Conservation (phyloP, 2,329 filamentous ascomycete species). For the Aureobasidium namibiae region DNA sequence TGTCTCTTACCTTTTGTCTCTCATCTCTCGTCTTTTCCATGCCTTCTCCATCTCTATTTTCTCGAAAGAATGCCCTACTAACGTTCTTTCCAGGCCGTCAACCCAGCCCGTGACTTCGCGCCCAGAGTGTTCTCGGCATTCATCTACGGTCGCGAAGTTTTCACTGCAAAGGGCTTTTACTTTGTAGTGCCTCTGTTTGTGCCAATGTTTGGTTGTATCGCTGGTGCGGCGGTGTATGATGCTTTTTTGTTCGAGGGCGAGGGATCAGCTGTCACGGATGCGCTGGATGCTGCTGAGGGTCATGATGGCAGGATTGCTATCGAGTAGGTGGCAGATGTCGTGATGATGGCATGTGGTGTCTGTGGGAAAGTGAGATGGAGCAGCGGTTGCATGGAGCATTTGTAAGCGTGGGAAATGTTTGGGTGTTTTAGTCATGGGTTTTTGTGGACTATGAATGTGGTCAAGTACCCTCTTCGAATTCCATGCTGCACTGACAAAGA, state of each 20-base stretch:
- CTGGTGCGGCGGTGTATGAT: slow-evolving; percentile 7
- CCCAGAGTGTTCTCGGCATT: slow-evolving; percentile 7
- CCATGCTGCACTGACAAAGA: too few relatives aligned
- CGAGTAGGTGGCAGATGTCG: background rate
- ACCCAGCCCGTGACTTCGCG: slow-evolving; percentile 8
- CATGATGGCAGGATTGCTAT: background rate
- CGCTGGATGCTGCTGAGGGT: background rate
- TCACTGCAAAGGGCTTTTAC: slow-evolving; percentile 5
- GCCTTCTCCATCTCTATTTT: too few relatives aligned
- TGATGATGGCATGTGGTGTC: background rate
- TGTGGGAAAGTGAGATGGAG: background rate
- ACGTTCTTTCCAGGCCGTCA: background rate
- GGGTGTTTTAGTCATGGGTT: too few relatives aligned
- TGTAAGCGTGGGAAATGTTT: too few relatives aligned
- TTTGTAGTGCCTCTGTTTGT: slow-evolving; percentile 1
- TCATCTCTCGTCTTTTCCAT: background rate
- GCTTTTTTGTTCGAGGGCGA: slow-evolving; percentile 12
- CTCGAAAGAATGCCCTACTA: background rate
- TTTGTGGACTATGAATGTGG: too few relatives aligned
- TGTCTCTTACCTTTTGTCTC: too few relatives aligned
- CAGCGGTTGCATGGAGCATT: too few relatives aligned
- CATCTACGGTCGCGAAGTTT: slow-evolving; percentile 12
- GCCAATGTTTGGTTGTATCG: slow-evolving; percentile 1
- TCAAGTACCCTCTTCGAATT: too few relatives aligned
- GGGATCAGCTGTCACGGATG: background rate